Conservation (phyloP, 805 yeast species). For the Phaffomyces antillensis region DNA sequence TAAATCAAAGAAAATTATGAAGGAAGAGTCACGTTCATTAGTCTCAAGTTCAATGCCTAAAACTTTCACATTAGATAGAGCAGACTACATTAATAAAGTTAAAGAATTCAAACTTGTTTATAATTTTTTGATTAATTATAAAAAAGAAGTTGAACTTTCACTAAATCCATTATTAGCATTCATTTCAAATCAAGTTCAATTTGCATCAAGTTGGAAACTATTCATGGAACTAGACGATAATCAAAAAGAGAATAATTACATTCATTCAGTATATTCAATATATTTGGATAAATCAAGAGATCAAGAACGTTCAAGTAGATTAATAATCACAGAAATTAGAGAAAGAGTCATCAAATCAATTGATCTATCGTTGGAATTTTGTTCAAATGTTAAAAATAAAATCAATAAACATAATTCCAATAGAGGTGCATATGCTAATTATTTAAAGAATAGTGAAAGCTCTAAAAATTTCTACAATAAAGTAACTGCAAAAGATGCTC, state of each 20-base stretch:
- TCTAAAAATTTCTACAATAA: slow-evolving; percentile 3
- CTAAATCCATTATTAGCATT: slow-evolving; percentile 9
- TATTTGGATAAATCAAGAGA: slow-evolving; percentile 22
- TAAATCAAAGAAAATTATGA: background rate
- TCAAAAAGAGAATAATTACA: slow-evolving; percentile 13
- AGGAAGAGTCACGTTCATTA: no score
- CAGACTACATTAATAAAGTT: slow-evolving; percentile 4
- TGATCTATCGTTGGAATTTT: slow-evolving; percentile 17
- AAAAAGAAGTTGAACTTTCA: slow-evolving; percentile 12
- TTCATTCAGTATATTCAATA: slow-evolving; percentile 23
- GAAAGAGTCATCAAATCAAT: slow-evolving; percentile 25
- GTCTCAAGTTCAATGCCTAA: background rate
- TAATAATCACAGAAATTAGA: slow-evolving; percentile 22
- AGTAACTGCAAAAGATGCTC: slow-evolving; percentile 11
- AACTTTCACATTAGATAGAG: slow-evolving; percentile 1
- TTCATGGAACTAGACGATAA: slow-evolving; percentile 24
- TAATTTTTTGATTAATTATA: slow-evolving; percentile 14
- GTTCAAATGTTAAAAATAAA: slow-evolving; percentile 19
- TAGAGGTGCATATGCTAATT: slow-evolving; percentile 27
- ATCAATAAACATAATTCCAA: slow-evolving; percentile 26
- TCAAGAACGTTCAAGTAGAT: slow-evolving; percentile 23
- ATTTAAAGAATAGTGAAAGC: slow-evolving; percentile 7
- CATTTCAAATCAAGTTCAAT: slow-evolving; percentile 9
- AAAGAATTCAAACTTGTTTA: slow-evolving; percentile 7
- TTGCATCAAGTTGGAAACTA: slow-evolving; percentile 23